Conservation (phyloP, 345 rosid genomes). For the Barbarea vulgaris region DNA sequence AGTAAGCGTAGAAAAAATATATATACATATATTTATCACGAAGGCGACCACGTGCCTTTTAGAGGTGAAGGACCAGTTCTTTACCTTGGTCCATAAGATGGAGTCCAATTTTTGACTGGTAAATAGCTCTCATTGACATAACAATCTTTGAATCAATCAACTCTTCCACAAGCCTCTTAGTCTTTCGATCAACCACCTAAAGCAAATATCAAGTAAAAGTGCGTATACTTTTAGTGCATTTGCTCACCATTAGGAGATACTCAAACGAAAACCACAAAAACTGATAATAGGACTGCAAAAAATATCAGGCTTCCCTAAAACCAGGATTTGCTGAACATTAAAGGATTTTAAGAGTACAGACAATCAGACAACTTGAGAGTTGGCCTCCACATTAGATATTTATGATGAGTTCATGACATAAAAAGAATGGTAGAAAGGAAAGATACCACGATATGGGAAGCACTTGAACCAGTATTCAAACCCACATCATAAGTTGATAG, state of each 20-base stretch:
- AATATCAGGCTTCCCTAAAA: background rate
- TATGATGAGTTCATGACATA: background rate
- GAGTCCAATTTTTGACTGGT: conserved; percentile 92
- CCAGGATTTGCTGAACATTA: background rate
- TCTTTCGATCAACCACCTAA: conserved; percentile 84
- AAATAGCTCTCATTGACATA: conserved; percentile 93
- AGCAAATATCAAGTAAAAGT: conserved; percentile 34
- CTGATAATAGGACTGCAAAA: background rate
- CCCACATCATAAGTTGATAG: conserved; percentile 88
- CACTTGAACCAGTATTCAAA: conserved; percentile 81
- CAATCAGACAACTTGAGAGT: conserved; percentile 14
- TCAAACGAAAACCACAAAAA: conserved; percentile 7
- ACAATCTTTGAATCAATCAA: conserved; percentile 85
- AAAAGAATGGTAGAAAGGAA: conserved; percentile 28
- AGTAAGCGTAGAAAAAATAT: background rate
- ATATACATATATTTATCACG: conserved; percentile 5
- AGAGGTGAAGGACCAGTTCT: background rate
- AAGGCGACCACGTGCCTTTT: background rate
- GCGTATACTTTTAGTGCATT: background rate
- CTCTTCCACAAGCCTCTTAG: conserved; percentile 93
- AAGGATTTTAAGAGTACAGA: background rate
- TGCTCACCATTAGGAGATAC: background rate
- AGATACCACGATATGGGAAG: conserved; percentile 86
- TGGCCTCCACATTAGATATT: conserved; percentile 14
- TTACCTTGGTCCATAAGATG: conserved; percentile 84